phyloP scores from a whole-genome alignment of 163 green algal genomes.

The Chlamydomonas reinhardtii region DNA sequence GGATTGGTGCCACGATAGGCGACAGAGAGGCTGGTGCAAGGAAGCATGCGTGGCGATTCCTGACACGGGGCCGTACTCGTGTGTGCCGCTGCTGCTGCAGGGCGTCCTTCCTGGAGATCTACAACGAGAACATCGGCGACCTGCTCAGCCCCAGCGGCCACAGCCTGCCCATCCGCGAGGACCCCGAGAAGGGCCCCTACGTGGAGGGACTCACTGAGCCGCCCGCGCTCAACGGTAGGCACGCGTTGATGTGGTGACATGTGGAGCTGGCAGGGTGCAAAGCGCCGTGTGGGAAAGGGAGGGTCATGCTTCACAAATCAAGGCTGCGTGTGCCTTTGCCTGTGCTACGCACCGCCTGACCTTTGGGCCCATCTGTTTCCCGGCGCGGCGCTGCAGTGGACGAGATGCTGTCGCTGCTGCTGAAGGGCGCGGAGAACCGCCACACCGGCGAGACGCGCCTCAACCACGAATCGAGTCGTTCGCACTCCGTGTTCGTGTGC shows the following conservation, averaged over 20 bases:
- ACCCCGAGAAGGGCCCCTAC: constrained; percentile 80
- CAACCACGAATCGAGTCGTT: constrained; percentile 84
- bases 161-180: constrained; percentile 86
- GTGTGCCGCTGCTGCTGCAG: constrained; percentile 44
- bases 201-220: constrained; percentile 85
- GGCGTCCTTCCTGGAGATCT: constrained; percentile 92
- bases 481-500: constrained; percentile 86
- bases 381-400: too few relatives aligned
- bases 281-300: neutral
- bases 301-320: too few relatives aligned
- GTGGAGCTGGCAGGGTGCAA: too few relatives aligned
- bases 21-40: too few relatives aligned
- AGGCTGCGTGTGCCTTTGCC: too few relatives aligned
- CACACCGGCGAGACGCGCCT: constrained; percentile 80
- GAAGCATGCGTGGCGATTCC: too few relatives aligned
- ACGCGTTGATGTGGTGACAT: too few relatives aligned
- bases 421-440: constrained; percentile 69
- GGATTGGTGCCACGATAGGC: too few relatives aligned
- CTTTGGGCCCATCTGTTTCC: too few relatives aligned
- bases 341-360: too few relatives aligned
- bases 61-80: neutral
- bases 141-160: constrained; percentile 78
- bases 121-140: constrained; percentile 96
- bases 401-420: constrained; percentile 77
- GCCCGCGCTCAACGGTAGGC: constrained; percentile 77